phyloP scores from a whole-genome alignment of 148 eudicot species.

The Beta vulgaris region DNA sequence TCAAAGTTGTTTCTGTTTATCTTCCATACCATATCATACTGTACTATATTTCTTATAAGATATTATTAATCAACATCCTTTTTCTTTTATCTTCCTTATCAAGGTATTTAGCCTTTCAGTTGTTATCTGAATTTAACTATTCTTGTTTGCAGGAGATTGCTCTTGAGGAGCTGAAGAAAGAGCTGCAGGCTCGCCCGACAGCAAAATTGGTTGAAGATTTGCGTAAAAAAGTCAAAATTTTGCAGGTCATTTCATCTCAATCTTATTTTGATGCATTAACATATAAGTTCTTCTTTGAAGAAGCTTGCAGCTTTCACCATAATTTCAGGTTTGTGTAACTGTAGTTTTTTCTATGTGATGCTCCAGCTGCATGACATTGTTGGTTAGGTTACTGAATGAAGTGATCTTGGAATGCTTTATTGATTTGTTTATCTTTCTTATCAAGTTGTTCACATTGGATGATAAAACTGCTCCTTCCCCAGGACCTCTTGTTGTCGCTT shows the following conservation, averaged over 20 bases:
- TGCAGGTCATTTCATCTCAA: slow-evolving; percentile 61
- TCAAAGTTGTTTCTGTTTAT: not conserved
- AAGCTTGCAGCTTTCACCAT: too few relatives aligned
- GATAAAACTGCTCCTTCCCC: not conserved
- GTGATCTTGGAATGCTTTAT: not conserved
- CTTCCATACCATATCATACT: not conserved
- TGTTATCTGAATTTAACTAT: not conserved
- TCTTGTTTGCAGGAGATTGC: slow-evolving; percentile 57
- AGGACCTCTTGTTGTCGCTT: not conserved
- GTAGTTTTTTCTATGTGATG: not conserved
- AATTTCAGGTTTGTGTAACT: too few relatives aligned
- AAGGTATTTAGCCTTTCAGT: not conserved
- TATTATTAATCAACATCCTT: not conserved
- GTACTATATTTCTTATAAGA: not conserved
- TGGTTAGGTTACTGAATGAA: not conserved
- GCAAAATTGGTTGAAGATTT: slow-evolving; percentile 86
- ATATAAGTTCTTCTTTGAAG: not conserved
- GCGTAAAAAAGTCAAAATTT: slow-evolving; percentile 90
- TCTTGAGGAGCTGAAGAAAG: slow-evolving; percentile 77
- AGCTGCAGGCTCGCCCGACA: slow-evolving; percentile 87
- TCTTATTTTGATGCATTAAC: not conserved
- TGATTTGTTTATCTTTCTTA: not conserved
- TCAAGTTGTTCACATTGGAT: not conserved
- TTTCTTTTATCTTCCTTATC: not conserved
- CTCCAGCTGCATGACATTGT: not conserved